Evolutionary conservation across 176 grass and related monocot genomes (phyloP), one percentile per base, ranked within the genome.

Genomic region (Cymbopogon citratus): DNA sequence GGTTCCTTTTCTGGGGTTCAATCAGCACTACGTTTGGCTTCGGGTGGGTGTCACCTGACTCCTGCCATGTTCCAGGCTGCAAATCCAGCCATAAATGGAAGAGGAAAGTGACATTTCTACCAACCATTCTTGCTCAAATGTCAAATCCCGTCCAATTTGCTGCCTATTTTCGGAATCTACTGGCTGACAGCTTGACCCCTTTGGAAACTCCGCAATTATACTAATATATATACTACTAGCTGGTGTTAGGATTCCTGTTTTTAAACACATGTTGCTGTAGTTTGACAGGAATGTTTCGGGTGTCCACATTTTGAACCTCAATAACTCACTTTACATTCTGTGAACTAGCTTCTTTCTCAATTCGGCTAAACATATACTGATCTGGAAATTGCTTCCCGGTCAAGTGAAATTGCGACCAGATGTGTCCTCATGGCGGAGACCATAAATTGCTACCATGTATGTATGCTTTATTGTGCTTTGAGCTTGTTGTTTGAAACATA

Each of bases 401-500:
- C n/a, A n/a, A n/a, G n/a, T 70, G 31, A 10, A 62, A 75, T 69
- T 38, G 26, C 12, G 0, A 12, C 35, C 65, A 36, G 4, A 21
- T 48, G 19, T 56, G 33, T 57, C 25, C 19, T 51, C 12, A 9
- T 21, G 12, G 13, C 52, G 64, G 19, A 57, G 18, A 21, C 16
- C 44, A 63, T 31, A 54, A 33, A 71, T 44, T 39, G 8, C 57
- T 48, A 27, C 7, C n/a, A 36, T 73, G 15, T 46, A 46, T 46
- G 11, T 71, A 14, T 25, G 19, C 29, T 80, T 84, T 40, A 61
- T 33, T 80, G 19, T 62, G 49, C 51, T 84, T 75, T 80, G 19
- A 51, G 49, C 51, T 84, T 75, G 28, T 75, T 69, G 39, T 49
- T 75, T 69, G 16, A 74, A 26, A 23, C 75, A 69, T n/a, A 33